A percentile compares a stretch with the other conserved stretches of the same genome.
These are phyloP conservation scores for Fraxinus excelsior DNA, from an alignment of 257 asterid genomes.

Conservation along the genomic window DNA sequence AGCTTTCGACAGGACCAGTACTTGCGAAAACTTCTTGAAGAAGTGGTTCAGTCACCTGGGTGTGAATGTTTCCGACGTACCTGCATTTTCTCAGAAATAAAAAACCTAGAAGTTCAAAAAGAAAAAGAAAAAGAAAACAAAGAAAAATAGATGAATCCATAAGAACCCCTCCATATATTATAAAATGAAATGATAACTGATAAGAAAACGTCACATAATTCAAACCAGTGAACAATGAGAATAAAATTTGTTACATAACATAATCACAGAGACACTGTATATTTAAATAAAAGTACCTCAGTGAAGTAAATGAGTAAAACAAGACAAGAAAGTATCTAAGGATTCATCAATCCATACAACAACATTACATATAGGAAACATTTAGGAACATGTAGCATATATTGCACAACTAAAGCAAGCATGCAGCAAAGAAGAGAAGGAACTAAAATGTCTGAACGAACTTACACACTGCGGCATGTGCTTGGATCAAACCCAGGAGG, in stretches of 20 bases:
- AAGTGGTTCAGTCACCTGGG: constrained; percentile 86
- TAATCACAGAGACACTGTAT: constrained; percentile 13
- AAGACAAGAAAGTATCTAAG: constrained; percentile 5
- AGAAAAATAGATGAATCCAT: constrained; percentile 26
- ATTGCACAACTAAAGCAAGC: constrained; percentile 14
- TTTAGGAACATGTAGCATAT: constrained; percentile 8
- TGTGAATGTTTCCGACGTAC: constrained; percentile 85
- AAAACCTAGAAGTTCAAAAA: constrained; percentile 31
- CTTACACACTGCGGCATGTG: constrained; percentile 99
- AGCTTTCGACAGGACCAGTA: constrained; percentile 82
- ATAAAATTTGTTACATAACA: constrained; percentile 9
- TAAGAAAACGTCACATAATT: constrained; percentile 9
- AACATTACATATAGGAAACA: constrained; percentile 7
- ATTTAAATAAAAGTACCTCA: background rate
- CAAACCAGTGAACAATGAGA: constrained; percentile 2
- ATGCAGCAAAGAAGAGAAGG: constrained; percentile 20
- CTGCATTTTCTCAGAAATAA: constrained; percentile 68
- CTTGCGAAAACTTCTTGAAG: constrained; percentile 88
- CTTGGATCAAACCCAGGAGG: constrained; percentile 99
- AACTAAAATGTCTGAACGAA: constrained; percentile 30
- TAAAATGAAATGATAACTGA: constrained; percentile 20
- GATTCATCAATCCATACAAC: constrained; percentile 5
- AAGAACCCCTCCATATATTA: constrained; percentile 29
- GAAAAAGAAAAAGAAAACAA: constrained; percentile 23
- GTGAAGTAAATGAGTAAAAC: constrained; percentile 3